Conservation (phyloP, 306 rosid genomes). For the Ormosia emarginata region DNA sequence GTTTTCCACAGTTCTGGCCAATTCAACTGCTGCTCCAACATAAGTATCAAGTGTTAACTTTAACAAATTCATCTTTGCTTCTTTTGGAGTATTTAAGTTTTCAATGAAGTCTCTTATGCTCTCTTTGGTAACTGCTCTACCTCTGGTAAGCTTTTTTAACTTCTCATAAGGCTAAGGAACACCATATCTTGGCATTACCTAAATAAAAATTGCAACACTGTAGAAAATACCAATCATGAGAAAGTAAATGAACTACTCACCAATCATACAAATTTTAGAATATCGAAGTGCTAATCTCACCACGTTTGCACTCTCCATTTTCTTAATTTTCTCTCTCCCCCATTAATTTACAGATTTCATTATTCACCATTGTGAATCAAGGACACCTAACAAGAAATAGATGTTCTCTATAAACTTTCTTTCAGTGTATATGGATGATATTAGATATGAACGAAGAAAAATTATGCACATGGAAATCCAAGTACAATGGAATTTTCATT, state of each 20-base stretch:
- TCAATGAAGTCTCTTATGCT: slow-evolving; percentile 68
- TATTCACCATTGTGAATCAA: neutral
- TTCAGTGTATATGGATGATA: neutral
- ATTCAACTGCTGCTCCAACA: slow-evolving; percentile 75
- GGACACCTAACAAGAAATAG: neutral
- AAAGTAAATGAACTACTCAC: slow-evolving; percentile 1
- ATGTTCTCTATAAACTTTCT: neutral
- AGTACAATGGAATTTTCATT: neutral
- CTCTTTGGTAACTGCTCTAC: slow-evolving; percentile 70
- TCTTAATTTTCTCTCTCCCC: neutral
- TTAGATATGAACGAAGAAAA: neutral
- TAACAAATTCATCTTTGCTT: slow-evolving; percentile 58
- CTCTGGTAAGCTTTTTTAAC: slow-evolving; percentile 81
- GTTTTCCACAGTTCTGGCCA: slow-evolving; percentile 62
- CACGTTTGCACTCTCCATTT: neutral
- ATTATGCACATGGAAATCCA: neutral
- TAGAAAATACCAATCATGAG: neutral
- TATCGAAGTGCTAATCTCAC: neutral
- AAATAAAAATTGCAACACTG: neutral
- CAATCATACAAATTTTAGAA: neutral
- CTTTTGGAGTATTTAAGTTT: slow-evolving; percentile 64
- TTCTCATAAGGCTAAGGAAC: slow-evolving; percentile 94
- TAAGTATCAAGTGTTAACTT: slow-evolving; percentile 67
- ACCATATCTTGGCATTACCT: slow-evolving; percentile 95
- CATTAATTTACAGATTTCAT: neutral